Evolutionary conservation across 768 basidiomycete genomes (phyloP).

Genomic region (Trametes sanguinea): DNA sequence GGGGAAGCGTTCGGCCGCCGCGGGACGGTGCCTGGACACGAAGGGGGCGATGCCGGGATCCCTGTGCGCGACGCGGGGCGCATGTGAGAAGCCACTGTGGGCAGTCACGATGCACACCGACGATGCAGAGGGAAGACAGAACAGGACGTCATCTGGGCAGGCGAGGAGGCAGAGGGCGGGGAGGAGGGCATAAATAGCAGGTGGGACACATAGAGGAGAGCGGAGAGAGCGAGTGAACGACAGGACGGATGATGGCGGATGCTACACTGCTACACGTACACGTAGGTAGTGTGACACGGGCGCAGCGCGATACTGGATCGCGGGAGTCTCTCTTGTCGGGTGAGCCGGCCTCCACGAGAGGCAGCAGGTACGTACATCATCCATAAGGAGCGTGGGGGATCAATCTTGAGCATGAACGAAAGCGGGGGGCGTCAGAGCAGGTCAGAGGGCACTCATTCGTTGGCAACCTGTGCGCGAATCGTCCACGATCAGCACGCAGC

Average conservation of each 20-base stretch:
- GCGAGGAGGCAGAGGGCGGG: no score
- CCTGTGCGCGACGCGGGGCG: no score
- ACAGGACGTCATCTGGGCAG: no score
- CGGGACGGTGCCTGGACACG: no score
- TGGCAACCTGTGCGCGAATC: conserved; percentile 9
- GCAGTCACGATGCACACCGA: no score
- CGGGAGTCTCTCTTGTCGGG: conserved; percentile 1
- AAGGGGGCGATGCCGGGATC: no score
- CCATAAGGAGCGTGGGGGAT: not conserved
- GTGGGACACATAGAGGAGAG: not conserved
- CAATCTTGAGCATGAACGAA: not conserved
- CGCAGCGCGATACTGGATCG: not conserved
- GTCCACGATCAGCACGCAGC: not conserved
- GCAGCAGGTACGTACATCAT: conserved; percentile 1
- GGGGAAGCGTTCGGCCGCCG: no score
- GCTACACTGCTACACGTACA: not conserved
- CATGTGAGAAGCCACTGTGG: no score
- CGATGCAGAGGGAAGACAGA: no score
- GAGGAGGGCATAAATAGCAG: conserved; percentile 6
- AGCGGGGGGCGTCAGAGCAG: no score
- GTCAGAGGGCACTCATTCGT: conserved; percentile 9
- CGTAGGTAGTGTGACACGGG: not conserved
- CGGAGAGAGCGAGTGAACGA: conserved; percentile 16
- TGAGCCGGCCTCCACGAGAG: conserved; percentile 6
- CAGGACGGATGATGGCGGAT: conserved; percentile 13